phyloP scores from a whole-genome alignment of 2,329 filamentous ascomycete genomes.

The Plectosphaerella cucumerina region DNA sequence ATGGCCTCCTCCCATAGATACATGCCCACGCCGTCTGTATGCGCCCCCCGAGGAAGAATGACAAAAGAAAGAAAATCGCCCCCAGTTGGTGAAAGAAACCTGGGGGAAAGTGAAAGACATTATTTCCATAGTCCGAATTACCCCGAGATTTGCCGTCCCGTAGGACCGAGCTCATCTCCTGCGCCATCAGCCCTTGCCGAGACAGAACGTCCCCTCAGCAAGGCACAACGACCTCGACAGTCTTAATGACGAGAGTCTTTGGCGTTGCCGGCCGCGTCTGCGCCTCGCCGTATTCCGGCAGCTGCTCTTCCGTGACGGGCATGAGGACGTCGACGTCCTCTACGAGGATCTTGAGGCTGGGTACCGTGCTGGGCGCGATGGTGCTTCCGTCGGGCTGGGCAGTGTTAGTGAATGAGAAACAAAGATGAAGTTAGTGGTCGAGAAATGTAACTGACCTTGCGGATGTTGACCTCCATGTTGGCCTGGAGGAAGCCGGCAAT shows the following conservation, averaged over 20 bases:
- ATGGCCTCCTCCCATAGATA: background rate
- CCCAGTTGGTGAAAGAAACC: too few relatives aligned
- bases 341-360: conserved; percentile 32
- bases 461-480: conserved; percentile 25
- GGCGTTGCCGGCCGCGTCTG: conserved; percentile 1
- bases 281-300: conserved; percentile 20
- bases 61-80: background rate
- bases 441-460: conserved; percentile 20
- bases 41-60: background rate
- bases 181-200: too few relatives aligned
- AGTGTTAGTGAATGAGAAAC: background rate
- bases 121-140: too few relatives aligned
- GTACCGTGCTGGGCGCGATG: conserved; percentile 18
- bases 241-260: conserved; percentile 1
- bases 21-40: background rate
- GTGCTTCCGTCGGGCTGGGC: conserved; percentile 25
- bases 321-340: conserved; percentile 25
- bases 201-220: background rate
- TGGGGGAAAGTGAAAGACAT: background rate
- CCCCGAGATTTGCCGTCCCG: background rate
- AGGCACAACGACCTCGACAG: background rate
- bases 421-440: background rate
- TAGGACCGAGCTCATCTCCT: background rate
- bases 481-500: background rate
- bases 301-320: conserved; percentile 17